Percentiles rank a stretch among this genome's conserved stretches.
Evolutionary conservation across 345 rosid genomes (phyloP).

Genomic region (Citrus australasica): DNA sequence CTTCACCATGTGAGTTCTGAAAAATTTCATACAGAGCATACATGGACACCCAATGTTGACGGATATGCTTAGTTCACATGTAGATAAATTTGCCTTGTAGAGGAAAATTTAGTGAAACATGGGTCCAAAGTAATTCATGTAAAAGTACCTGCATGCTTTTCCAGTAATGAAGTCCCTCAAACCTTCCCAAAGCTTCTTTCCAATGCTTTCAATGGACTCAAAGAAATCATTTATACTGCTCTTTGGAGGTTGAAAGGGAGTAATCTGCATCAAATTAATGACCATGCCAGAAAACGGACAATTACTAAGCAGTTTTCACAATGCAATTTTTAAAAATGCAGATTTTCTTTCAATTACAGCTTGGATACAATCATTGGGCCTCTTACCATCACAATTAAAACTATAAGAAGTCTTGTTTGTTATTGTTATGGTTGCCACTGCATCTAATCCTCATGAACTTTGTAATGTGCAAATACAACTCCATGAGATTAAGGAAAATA

Average conservation of each 20-base stretch:
- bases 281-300: background rate
- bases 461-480: too few relatives aligned
- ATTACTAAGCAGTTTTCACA: background rate
- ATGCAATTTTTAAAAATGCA: background rate
- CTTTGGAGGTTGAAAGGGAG: constrained; percentile 67
- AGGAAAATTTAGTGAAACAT: background rate
- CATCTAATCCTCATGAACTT: too few relatives aligned
- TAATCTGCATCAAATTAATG: constrained; percentile 43
- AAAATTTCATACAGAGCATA: background rate
- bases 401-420: background rate
- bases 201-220: constrained; percentile 51
- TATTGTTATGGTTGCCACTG: background rate
- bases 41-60: background rate
- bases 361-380: background rate
- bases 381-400: background rate
- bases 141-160: constrained; percentile 69
- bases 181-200: constrained; percentile 61
- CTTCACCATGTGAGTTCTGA: background rate
- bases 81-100: background rate
- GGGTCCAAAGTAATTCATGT: background rate
- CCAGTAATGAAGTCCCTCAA: constrained; percentile 74
- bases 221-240: constrained; percentile 53
- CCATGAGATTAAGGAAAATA: too few relatives aligned
- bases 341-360: background rate
- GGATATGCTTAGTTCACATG: background rate